Conservation (phyloP, 129 eudicot genomes). For the Lonicera japonica region DNA sequence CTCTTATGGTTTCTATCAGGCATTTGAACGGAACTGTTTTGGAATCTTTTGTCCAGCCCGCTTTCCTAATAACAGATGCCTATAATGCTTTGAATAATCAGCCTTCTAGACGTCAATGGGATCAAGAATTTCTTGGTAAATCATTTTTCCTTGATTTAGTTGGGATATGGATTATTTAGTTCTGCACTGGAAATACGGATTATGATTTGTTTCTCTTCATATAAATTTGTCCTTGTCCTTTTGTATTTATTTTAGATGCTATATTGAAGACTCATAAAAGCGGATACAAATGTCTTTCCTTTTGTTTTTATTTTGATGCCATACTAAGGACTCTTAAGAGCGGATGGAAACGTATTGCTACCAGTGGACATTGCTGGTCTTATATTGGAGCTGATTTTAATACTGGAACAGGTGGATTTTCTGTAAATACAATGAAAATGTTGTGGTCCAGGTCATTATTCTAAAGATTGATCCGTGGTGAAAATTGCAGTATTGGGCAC, state of each 20-base stretch:
- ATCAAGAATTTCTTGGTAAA: slow-evolving; percentile 90
- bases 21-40: slow-evolving; percentile 92
- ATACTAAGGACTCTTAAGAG: slow-evolving; percentile 61
- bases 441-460: not conserved
- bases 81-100: slow-evolving; percentile 88
- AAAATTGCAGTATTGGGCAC: slow-evolving; percentile 83
- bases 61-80: slow-evolving; percentile 95
- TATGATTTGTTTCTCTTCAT: not conserved
- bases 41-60: slow-evolving; percentile 92
- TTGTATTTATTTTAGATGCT: slow-evolving; percentile 36
- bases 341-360: slow-evolving; percentile 70
- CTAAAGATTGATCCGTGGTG: not conserved
- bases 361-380: slow-evolving; percentile 98
- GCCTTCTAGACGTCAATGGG: slow-evolving; percentile 92
- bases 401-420: slow-evolving; percentile 76
- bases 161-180: not conserved
- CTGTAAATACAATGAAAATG: not conserved
- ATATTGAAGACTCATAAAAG: slow-evolving; percentile 61
- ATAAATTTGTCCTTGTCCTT: not conserved
- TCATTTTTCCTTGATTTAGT: slow-evolving; percentile 1
- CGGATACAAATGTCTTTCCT: slow-evolving; percentile 60
- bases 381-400: slow-evolving; percentile 74
- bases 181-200: not conserved
- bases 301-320: slow-evolving; percentile 31
- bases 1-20: slow-evolving; percentile 35